phyloP scores from a whole-genome alignment of 257 asterid species.

The Primulina eburnea region DNA sequence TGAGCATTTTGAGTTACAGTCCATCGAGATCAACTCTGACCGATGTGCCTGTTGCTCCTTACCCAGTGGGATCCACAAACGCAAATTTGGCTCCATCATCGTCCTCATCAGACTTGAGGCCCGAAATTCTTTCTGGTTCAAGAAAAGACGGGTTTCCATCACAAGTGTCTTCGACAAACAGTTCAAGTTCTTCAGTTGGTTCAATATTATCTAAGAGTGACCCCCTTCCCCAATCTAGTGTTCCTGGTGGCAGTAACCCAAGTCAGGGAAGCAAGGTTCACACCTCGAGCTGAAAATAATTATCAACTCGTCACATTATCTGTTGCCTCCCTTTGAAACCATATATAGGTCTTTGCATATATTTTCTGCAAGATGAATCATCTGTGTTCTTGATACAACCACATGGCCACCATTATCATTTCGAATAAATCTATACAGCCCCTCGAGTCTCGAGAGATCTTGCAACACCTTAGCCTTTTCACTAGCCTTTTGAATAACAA shows the following conservation, averaged over 20 bases:
- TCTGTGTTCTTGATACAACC: constrained; percentile 48
- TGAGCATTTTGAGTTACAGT: constrained; percentile 67
- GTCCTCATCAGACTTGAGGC: constrained; percentile 54
- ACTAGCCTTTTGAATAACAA: constrained; percentile 36
- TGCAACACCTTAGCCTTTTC: constrained; percentile 31
- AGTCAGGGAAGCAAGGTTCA: constrained; percentile 45
- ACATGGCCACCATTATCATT: constrained; percentile 40
- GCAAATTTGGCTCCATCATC: constrained; percentile 71
- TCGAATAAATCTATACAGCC: constrained; percentile 43
- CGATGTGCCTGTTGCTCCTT: constrained; percentile 91
- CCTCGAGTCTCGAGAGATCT: constrained; percentile 21
- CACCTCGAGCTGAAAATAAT: constrained; percentile 49
- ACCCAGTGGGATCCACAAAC: constrained; percentile 73
- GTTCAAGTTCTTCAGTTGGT: constrained; percentile 44
- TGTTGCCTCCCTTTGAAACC: constrained; percentile 27
- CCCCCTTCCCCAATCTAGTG: constrained; percentile 36
- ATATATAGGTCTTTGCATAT: constrained; percentile 36
- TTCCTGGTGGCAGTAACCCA: constrained; percentile 20
- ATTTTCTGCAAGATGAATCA: constrained; percentile 33
- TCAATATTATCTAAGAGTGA: constrained; percentile 48
- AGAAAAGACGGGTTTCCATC: constrained; percentile 34
- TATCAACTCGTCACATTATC: constrained; percentile 19
- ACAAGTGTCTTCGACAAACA: constrained; percentile 42
- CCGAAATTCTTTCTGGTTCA: constrained; percentile 38
- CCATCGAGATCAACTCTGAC: constrained; percentile 88